phyloP scores from a whole-genome alignment of 441 rosid species.

The Cnidoscolus chayamansa region DNA sequence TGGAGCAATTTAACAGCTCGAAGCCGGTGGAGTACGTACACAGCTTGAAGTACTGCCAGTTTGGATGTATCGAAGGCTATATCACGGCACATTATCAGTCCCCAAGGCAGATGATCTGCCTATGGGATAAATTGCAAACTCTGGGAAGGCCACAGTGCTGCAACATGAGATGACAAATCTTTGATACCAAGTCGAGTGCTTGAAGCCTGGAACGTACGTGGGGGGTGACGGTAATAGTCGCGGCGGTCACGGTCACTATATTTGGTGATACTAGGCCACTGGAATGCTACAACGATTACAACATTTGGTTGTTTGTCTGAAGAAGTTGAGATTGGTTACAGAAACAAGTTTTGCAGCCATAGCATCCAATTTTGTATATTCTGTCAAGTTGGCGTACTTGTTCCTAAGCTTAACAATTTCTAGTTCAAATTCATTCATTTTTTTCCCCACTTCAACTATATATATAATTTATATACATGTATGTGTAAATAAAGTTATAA shows the following conservation, averaged over 20 bases:
- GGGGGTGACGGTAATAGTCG: slow-evolving; percentile 1
- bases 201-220: no score
- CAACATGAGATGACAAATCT: slow-evolving; percentile 56
- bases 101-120: slow-evolving; percentile 89
- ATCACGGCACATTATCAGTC: slow-evolving; percentile 95
- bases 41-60: slow-evolving; percentile 85
- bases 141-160: slow-evolving; percentile 65
- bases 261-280: neutral
- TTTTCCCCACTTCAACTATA: no score
- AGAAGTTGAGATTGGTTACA: neutral
- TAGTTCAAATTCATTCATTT: slow-evolving; percentile 31
- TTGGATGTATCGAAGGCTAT: slow-evolving; percentile 83
- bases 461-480: no score
- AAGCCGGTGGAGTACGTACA: slow-evolving; percentile 72
- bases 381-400: slow-evolving; percentile 16
- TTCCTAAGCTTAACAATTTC: slow-evolving; percentile 18
- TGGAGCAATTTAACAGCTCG: slow-evolving; percentile 75
- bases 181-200: no score
- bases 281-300: slow-evolving; percentile 8
- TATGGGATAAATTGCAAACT: slow-evolving; percentile 70
- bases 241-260: no score
- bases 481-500: no score
- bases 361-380: slow-evolving; percentile 33
- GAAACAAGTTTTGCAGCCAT: slow-evolving; percentile 36
- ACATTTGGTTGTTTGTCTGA: neutral